Evolutionary conservation across 495 filamentous ascomycete genomes (phyloP).

Genomic region (Usnea hakonensis): DNA sequence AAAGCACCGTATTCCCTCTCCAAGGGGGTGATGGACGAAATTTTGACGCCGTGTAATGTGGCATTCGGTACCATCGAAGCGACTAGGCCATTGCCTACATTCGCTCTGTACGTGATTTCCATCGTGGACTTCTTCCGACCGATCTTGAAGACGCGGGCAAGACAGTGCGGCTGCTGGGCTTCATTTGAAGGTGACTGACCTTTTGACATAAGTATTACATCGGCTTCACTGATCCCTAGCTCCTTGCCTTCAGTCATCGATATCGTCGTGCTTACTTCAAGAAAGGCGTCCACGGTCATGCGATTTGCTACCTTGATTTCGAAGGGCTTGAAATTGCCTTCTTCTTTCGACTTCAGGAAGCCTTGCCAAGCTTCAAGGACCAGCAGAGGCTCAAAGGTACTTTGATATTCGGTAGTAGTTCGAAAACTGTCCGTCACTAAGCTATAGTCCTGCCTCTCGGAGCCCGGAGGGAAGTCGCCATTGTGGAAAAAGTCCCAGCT

Average conservation of each 20-base stretch:
- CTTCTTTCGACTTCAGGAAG: slow-evolving; percentile 82
- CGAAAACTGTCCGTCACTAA: slow-evolving; percentile 68
- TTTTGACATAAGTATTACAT: slow-evolving; percentile 78
- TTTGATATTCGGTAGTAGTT: slow-evolving; percentile 70
- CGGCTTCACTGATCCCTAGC: slow-evolving; percentile 67
- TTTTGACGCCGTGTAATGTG: slow-evolving; percentile 65
- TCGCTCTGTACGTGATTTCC: slow-evolving; percentile 80
- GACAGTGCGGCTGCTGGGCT: slow-evolving; percentile 61
- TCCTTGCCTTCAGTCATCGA: slow-evolving; percentile 61
- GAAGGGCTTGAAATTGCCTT: slow-evolving; percentile 66
- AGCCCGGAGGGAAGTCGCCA: slow-evolving; percentile 71
- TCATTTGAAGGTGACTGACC: slow-evolving; percentile 56
- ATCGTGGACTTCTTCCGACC: slow-evolving; percentile 68
- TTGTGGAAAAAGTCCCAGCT: slow-evolving; percentile 89
- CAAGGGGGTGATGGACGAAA: slow-evolving; percentile 81
- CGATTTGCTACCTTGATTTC: slow-evolving; percentile 79
- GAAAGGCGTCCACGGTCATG: slow-evolving; percentile 81
- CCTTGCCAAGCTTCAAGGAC: slow-evolving; percentile 94
- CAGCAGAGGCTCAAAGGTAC: slow-evolving; percentile 82
- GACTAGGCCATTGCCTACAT: slow-evolving; percentile 51
- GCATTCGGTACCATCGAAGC: slow-evolving; percentile 47
- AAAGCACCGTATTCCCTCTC: slow-evolving; percentile 93
- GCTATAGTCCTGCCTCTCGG: slow-evolving; percentile 59
- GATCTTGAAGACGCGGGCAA: slow-evolving; percentile 73
- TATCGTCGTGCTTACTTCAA: slow-evolving; percentile 81